Evolutionary conservation across 2,329 filamentous ascomycete species (phyloP).

Genomic region (Scortechinia acanthostroma): DNA sequence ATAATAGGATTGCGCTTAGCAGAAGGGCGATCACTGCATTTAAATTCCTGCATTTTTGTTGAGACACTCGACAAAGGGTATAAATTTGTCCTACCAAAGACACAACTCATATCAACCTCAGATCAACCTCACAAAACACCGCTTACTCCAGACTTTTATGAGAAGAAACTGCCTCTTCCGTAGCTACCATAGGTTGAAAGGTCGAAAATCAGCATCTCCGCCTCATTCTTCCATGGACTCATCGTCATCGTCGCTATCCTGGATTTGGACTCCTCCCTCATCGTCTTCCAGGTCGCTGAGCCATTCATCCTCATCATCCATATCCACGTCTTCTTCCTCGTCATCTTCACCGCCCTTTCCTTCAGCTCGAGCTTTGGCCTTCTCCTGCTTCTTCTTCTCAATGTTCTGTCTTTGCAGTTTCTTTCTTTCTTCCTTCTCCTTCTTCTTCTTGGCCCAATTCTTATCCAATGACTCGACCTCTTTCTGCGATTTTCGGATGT

Average conservation of each 20-base stretch:
- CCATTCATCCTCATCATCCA: neutral
- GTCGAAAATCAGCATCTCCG: too few species aligned
- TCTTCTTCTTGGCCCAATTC: neutral
- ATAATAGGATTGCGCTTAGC: too few species aligned
- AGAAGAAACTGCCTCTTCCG: too few species aligned
- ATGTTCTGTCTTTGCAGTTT: neutral
- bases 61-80: too few species aligned
- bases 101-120: too few species aligned
- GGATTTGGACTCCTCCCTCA: neutral
- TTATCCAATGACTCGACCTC: neutral
- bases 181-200: too few species aligned
- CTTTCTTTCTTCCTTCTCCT: conserved; percentile 1
- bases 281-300: neutral
- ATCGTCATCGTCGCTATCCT: neutral
- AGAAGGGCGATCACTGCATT: too few species aligned
- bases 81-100: too few species aligned
- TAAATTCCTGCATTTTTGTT: too few species aligned
- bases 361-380: neutral
- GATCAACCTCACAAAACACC: too few species aligned
- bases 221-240: conserved; percentile 1
- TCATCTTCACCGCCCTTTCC: neutral
- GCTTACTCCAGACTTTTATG: too few species aligned
- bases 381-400: conserved; percentile 1
- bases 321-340: neutral
- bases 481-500: neutral